A percentile compares a stretch with the other conserved stretches of the same genome.
These are phyloP conservation scores for Hymenoscyphus fraxineus DNA, from an alignment of 2,329 filamentous ascomycete species.

Conservation along the genomic window DNA sequence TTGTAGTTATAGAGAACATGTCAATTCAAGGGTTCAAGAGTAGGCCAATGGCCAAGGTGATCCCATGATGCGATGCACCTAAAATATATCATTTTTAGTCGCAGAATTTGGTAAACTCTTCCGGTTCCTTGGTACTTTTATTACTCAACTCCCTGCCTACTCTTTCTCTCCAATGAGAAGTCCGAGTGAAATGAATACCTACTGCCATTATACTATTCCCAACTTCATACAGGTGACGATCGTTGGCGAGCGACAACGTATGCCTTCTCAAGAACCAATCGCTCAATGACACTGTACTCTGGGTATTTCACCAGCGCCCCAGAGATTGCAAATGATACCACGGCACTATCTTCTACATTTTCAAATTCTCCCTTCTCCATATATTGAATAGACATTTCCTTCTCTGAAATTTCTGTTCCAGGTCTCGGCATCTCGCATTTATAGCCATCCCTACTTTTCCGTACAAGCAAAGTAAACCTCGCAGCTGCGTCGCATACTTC, in stretches of 20 bases:
- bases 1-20: constrained; percentile 3
- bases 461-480: background rate
- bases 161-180: background rate
- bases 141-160: background rate
- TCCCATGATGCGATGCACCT: background rate
- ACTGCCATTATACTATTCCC: background rate
- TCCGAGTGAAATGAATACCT: background rate
- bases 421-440: background rate
- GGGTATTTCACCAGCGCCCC: constrained; percentile 9
- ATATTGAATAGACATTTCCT: background rate
- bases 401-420: background rate
- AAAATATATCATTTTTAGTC: background rate
- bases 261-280: constrained; percentile 12
- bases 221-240: background rate
- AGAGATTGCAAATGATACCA: constrained; percentile 2
- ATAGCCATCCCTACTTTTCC: background rate
- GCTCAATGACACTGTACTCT: background rate
- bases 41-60: constrained; percentile 5
- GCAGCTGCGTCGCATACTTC: background rate
- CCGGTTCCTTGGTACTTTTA: background rate
- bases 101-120: background rate
- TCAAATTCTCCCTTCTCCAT: background rate
- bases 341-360: background rate
- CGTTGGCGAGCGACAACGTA: background rate
- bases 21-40: background rate